These are phyloP conservation scores for Fusarium torulosum DNA, from an alignment of 2,329 filamentous ascomycete species.

Conservation along the genomic window DNA sequence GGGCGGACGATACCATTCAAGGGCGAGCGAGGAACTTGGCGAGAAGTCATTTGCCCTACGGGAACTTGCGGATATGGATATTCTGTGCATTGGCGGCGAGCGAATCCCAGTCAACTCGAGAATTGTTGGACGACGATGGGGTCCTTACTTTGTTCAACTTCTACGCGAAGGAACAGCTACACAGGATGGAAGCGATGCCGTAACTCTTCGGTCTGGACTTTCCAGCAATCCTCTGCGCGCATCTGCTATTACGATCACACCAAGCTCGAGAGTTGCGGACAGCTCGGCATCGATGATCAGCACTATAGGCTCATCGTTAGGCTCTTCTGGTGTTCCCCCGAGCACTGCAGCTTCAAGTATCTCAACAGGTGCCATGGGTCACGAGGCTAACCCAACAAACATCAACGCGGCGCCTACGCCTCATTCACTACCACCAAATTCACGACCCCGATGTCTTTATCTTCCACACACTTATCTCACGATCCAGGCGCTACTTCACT, in stretches of 20 bases:
- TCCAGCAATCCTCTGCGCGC: conserved; percentile 73
- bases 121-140: conserved; percentile 89
- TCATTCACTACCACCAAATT: conserved; percentile 67
- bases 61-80: conserved; percentile 97
- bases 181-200: conserved; percentile 78
- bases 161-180: conserved; percentile 83
- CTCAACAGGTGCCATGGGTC: conserved; percentile 53
- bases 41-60: conserved; percentile 81
- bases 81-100: conserved; percentile 90
- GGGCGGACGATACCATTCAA: conserved; percentile 80
- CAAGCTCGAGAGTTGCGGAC: conserved; percentile 66
- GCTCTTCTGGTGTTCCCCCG: conserved; percentile 55
- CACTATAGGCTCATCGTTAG: conserved; percentile 58
- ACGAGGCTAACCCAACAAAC: conserved; percentile 55
- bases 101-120: conserved; percentile 94
- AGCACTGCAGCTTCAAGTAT: conserved; percentile 61
- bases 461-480: conserved; percentile 93
- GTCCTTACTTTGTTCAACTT: conserved; percentile 93
- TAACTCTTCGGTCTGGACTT: conserved; percentile 77
- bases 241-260: conserved; percentile 88
- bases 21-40: conserved; percentile 86
- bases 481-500: conserved; percentile 90
- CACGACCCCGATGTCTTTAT: conserved; percentile 87
- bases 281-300: conserved; percentile 62
- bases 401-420: conserved; percentile 70